Evolutionary conservation across 2,329 filamentous ascomycete species (phyloP).

Genomic region (Pseudogymnoascus sp.): DNA sequence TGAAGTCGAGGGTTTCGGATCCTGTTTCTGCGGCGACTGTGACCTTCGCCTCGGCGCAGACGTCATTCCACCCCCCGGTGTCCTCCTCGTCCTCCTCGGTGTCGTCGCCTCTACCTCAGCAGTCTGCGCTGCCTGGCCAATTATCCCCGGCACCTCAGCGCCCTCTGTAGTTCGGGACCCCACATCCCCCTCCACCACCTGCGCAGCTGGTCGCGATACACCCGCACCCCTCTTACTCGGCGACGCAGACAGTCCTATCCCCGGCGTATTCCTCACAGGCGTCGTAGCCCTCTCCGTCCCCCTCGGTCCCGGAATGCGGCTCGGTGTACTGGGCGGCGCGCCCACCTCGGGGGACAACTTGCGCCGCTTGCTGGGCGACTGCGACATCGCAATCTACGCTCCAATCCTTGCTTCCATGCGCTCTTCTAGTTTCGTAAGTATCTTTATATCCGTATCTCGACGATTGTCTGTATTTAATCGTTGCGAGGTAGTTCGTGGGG

Average conservation of each 20-base stretch:
- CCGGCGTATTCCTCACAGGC: conserved; percentile 25
- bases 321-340: conserved; percentile 33
- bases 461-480: neutral
- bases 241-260: conserved; percentile 18
- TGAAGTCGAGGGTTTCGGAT: neutral
- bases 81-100: neutral
- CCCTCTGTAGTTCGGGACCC: neutral
- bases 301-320: conserved; percentile 21
- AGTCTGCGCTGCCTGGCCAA: neutral
- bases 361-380: conserved; percentile 54
- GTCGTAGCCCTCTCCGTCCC: conserved; percentile 24
- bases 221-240: conserved; percentile 19
- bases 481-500: neutral
- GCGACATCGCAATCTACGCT: conserved; percentile 36
- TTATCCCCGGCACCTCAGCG: conserved; percentile 12
- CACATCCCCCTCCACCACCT: neutral
- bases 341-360: conserved; percentile 48
- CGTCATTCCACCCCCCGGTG: neutral
- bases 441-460: neutral
- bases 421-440: neutral
- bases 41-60: conserved; percentile 7
- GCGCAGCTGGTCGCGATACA: neutral
- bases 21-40: neutral
- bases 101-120: neutral
- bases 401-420: neutral